Conservation (phyloP, 2,329 filamentous ascomycete genomes). For the Paramyrothecium roridum region DNA sequence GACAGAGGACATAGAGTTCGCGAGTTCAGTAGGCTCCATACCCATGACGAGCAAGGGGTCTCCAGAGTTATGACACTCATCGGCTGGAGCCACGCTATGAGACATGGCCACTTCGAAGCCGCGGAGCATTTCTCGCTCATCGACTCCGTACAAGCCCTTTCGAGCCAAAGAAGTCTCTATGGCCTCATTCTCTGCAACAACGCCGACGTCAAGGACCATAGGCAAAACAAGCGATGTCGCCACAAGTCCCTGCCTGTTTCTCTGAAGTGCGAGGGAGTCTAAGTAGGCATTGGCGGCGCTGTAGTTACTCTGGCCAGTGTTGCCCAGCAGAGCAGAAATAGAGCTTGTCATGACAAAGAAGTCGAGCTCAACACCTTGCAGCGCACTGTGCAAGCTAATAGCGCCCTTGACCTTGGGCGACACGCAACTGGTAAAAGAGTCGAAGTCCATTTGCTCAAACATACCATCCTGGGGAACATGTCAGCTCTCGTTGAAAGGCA, state of each 20-base stretch:
- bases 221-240: slow-evolving; percentile 9
- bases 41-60: not conserved
- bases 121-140: slow-evolving; percentile 2
- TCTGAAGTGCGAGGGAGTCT: slow-evolving; percentile 13
- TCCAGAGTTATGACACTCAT: not conserved
- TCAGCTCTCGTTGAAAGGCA: not conserved
- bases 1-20: not conserved
- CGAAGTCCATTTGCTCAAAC: slow-evolving; percentile 21
- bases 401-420: slow-evolving; percentile 27
- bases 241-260: slow-evolving; percentile 1
- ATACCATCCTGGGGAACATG: slow-evolving; percentile 17
- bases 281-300: slow-evolving; percentile 26
- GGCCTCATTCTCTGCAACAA: slow-evolving; percentile 9
- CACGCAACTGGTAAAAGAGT: slow-evolving; percentile 15
- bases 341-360: slow-evolving; percentile 35
- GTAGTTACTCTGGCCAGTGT: slow-evolving; percentile 34
- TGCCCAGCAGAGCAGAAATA: slow-evolving; percentile 25
- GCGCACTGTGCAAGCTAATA: slow-evolving; percentile 18
- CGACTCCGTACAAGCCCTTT: not conserved
- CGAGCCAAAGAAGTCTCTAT: not conserved
- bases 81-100: not conserved
- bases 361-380: slow-evolving; percentile 15
- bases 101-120: slow-evolving; percentile 2
- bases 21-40: not conserved
- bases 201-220: slow-evolving; percentile 13